A percentile compares a stretch with the other conserved stretches of the same genome.
phyloP scores from a whole-genome alignment of 1,284 basidiomycete genomes.

The Pseudozyma pruni region DNA sequence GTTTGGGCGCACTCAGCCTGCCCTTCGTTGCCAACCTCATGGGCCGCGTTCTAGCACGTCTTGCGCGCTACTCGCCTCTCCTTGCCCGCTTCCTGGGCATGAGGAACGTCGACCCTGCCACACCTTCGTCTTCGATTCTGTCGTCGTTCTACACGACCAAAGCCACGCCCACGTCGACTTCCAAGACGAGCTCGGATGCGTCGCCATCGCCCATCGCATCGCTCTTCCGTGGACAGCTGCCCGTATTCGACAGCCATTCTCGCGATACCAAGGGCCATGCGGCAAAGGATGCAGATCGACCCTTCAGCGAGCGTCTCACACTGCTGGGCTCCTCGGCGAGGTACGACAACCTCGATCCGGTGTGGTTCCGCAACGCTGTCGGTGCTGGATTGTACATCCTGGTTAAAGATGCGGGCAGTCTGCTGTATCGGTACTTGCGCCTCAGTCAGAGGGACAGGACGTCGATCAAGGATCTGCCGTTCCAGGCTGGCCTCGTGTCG shows the following conservation, averaged over 20 bases:
- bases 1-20: constrained; percentile 54
- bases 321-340: constrained; percentile 13
- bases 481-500: constrained; percentile 45
- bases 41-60: constrained; percentile 49
- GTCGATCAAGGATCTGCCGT: constrained; percentile 55
- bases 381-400: constrained; percentile 59
- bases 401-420: constrained; percentile 48
- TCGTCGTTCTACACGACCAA: constrained; percentile 36
- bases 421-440: constrained; percentile 52
- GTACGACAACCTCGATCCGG: constrained; percentile 59
- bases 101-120: constrained; percentile 2
- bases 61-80: constrained; percentile 20
- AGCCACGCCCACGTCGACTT: constrained; percentile 5
- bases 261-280: background rate
- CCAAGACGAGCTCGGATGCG: background rate
- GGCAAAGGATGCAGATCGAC: background rate
- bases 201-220: constrained; percentile 30
- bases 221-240: constrained; percentile 30
- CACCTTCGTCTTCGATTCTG: constrained; percentile 19
- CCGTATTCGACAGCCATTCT: constrained; percentile 12
- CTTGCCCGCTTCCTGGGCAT: constrained; percentile 48
- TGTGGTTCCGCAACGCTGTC: constrained; percentile 62
- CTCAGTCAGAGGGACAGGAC: constrained; percentile 47
- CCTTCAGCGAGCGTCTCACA: constrained; percentile 17
- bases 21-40: constrained; percentile 56